Conservation (phyloP, 768 basidiomycete genomes). For the Mycena rosella region DNA sequence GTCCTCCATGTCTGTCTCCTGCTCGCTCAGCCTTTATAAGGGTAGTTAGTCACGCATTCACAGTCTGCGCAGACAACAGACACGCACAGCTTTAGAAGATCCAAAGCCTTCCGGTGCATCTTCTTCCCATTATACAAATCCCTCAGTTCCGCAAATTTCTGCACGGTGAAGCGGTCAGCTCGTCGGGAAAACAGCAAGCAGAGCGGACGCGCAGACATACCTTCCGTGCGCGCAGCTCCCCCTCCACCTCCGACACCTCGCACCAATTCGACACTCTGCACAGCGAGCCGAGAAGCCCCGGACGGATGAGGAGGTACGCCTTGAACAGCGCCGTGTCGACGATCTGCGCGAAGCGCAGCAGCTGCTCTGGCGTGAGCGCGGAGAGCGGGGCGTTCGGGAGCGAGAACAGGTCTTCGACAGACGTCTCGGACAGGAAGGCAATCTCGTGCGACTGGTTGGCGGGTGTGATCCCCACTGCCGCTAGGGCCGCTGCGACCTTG, state of each 20-base stretch:
- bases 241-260: slow-evolving; percentile 94
- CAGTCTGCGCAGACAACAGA: not conserved
- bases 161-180: slow-evolving; percentile 7
- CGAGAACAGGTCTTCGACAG: slow-evolving; percentile 80
- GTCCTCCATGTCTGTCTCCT: slow-evolving; percentile 82
- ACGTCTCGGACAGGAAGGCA: slow-evolving; percentile 77
- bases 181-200: not conserved
- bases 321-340: slow-evolving; percentile 97
- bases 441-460: slow-evolving; percentile 75
- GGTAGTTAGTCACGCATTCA: slow-evolving; percentile 7
- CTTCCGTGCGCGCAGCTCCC: slow-evolving; percentile 82
- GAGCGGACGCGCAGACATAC: slow-evolving; percentile 62
- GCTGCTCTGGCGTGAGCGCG: slow-evolving; percentile 83
- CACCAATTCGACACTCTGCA: slow-evolving; percentile 98
- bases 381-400: slow-evolving; percentile 83
- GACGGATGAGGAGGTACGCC: slow-evolving; percentile 86
- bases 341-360: slow-evolving; percentile 91
- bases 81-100: slow-evolving; percentile 85
- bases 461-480: slow-evolving; percentile 75
- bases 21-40: slow-evolving; percentile 79
- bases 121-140: slow-evolving; percentile 95
- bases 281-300: slow-evolving; percentile 84
- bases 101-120: slow-evolving; percentile 92
- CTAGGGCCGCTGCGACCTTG: slow-evolving; percentile 84
- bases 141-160: slow-evolving; percentile 94